These are phyloP conservation scores for Cryptosporidium sp. DNA, from an alignment of 169 alveolate species.

Conservation along the genomic window DNA sequence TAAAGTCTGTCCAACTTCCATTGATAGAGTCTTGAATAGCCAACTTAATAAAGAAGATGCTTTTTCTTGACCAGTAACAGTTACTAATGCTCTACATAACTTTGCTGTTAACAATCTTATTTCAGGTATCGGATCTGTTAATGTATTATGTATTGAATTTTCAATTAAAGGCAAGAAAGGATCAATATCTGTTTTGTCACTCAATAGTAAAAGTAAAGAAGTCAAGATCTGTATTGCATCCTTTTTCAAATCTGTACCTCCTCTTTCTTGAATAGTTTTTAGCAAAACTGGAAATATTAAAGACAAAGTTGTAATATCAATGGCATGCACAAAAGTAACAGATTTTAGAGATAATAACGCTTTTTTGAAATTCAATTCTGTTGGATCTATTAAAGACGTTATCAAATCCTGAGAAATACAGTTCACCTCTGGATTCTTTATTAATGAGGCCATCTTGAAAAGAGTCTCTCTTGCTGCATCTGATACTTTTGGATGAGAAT, in stretches of 20 bases:
- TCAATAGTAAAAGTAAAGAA: constrained; percentile 9
- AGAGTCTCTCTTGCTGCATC: constrained; percentile 66
- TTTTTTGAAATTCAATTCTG: constrained; percentile 29
- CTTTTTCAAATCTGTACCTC: constrained; percentile 42
- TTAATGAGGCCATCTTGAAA: constrained; percentile 3
- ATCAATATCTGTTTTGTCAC: constrained; percentile 36
- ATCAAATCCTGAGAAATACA: constrained; percentile 35
- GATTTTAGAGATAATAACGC: constrained; percentile 32
- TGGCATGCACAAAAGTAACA: constrained; percentile 46
- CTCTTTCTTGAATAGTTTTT: constrained; percentile 52
- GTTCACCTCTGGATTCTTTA: constrained; percentile 65
- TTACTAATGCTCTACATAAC: constrained; percentile 38
- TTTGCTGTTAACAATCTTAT: constrained; percentile 60
- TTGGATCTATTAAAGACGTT: constrained; percentile 49
- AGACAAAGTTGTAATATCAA: constrained; percentile 57
- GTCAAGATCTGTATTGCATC: constrained; percentile 54
- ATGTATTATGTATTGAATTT: constrained; percentile 35
- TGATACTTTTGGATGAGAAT: constrained; percentile 70
- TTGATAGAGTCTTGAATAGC: constrained; percentile 30
- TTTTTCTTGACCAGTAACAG: constrained; percentile 53
- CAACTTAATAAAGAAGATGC: constrained; percentile 36
- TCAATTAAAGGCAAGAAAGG: constrained; percentile 49
- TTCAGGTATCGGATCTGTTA: constrained; percentile 73
- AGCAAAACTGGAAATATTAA: constrained; percentile 57
- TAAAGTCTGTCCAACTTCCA: constrained; percentile 59